Evolutionary conservation across 345 rosid species (phyloP).

Genomic region (Eucalyptus caleyi): DNA sequence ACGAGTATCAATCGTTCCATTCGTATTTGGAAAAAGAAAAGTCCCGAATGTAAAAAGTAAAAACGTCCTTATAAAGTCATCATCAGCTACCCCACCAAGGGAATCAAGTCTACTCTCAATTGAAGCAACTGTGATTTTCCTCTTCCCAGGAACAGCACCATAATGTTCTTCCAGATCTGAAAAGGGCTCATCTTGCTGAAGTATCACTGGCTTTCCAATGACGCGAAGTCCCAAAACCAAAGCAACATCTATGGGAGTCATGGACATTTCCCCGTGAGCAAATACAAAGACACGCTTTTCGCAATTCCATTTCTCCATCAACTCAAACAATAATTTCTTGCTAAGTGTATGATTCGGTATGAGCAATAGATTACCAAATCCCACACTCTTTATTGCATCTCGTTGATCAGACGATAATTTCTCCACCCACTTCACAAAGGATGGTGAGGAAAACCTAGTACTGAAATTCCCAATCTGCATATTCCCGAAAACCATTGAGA

Average conservation of each 20-base stretch:
- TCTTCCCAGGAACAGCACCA: slow-evolving; percentile 20
- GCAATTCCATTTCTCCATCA: slow-evolving; percentile 25
- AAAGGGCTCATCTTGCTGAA: slow-evolving; percentile 15
- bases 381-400: slow-evolving; percentile 6
- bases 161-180: slow-evolving; percentile 18
- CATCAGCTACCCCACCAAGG: slow-evolving; percentile 10
- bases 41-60: slow-evolving; percentile 18
- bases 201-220: slow-evolving; percentile 9
- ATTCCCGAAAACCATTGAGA: background rate
- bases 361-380: slow-evolving; percentile 21
- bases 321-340: slow-evolving; percentile 22
- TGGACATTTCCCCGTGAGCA: slow-evolving; percentile 1
- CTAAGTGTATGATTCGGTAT: slow-evolving; percentile 20
- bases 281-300: slow-evolving; percentile 8
- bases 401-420: slow-evolving; percentile 12
- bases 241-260: slow-evolving; percentile 21
- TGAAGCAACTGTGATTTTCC: slow-evolving; percentile 16
- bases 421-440: slow-evolving; percentile 23
- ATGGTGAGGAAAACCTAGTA: slow-evolving; percentile 23
- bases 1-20: slow-evolving; percentile 21
- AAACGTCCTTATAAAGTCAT: slow-evolving; percentile 26
- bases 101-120: slow-evolving; percentile 22
- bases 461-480: slow-evolving; percentile 21
- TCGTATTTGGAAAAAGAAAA: slow-evolving; percentile 18
- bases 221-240: slow-evolving; percentile 19